phyloP scores from a whole-genome alignment of 805 yeast genomes.

The Wickerhamiella australiensis region DNA sequence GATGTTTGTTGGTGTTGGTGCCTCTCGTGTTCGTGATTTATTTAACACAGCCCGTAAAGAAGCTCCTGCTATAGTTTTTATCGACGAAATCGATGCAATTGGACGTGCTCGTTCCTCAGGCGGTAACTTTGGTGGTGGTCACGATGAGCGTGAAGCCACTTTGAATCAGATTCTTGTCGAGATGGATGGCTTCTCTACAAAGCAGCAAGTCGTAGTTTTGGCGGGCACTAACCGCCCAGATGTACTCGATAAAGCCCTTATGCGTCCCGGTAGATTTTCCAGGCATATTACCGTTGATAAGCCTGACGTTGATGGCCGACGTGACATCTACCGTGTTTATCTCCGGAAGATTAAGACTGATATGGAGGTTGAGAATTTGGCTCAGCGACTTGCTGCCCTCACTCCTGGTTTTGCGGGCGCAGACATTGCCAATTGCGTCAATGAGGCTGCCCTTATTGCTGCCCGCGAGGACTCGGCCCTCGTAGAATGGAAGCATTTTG shows the following conservation, averaged over 20 bases:
- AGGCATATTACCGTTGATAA: conserved; percentile 83
- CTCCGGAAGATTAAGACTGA: conserved; percentile 56
- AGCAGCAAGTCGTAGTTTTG: conserved; percentile 89
- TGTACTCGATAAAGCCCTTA: conserved; percentile 78
- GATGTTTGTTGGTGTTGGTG: conserved; percentile 99
- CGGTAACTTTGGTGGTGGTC: conserved; percentile 50
- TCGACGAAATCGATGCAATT: conserved; percentile 99
- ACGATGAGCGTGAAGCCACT: conserved; percentile 95
- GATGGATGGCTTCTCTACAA: conserved; percentile 91
- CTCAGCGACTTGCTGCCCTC: conserved; percentile 84
- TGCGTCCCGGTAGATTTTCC: conserved; percentile 97
- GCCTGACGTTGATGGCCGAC: conserved; percentile 92
- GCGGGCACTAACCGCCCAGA: conserved; percentile 98
- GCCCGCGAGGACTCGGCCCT: conserved; percentile 67
- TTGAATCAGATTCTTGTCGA: conserved; percentile 91
- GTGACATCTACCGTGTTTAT: conserved; percentile 83
- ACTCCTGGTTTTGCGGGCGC: conserved; percentile 99
- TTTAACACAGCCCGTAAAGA: conserved; percentile 83
- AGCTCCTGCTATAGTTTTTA: conserved; percentile 93
- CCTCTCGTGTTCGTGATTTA: conserved; percentile 91
- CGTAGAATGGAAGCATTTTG: conserved; percentile 73
- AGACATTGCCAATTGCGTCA: conserved; percentile 92
- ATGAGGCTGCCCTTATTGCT: conserved; percentile 94
- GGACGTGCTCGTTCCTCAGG: conserved; percentile 70
- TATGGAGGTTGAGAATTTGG: conserved; percentile 42